Percentiles rank a stretch among this genome's conserved stretches.
These are phyloP conservation scores for Saitozyma sp. DNA, from an alignment of 768 basidiomycete species.

Conservation along the genomic window DNA sequence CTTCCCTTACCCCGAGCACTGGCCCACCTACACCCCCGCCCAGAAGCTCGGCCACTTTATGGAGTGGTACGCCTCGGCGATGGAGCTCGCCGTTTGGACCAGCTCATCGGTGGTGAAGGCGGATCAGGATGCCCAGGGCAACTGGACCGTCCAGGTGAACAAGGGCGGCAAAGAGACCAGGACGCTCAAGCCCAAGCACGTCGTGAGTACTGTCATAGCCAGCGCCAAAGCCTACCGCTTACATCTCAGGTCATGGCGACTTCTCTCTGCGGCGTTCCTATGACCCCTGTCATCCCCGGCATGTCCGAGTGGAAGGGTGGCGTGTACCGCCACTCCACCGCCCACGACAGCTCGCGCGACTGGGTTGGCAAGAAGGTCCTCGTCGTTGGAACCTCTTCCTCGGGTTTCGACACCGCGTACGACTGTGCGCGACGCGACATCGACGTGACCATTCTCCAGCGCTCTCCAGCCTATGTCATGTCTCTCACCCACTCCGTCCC, in stretches of 20 bases:
- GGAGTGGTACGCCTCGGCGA: constrained; percentile 30
- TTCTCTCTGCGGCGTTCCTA: constrained; percentile 16
- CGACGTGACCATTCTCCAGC: constrained; percentile 53
- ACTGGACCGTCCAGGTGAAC: constrained; percentile 22
- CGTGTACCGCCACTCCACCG: constrained; percentile 62
- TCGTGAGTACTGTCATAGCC: not conserved
- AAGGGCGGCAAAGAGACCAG: constrained; percentile 5
- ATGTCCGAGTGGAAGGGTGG: constrained; percentile 63
- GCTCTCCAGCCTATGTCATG: constrained; percentile 55
- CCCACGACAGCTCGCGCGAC: constrained; percentile 61
- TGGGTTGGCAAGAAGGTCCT: constrained; percentile 70
- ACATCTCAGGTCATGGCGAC: constrained; percentile 16
- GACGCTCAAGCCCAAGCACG: constrained; percentile 16
- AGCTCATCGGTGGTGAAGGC: constrained; percentile 5
- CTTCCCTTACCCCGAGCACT: constrained; percentile 39
- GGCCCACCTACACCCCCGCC: constrained; percentile 48
- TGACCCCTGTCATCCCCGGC: constrained; percentile 11
- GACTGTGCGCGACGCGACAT: constrained; percentile 58
- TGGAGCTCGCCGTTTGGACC: constrained; percentile 24
- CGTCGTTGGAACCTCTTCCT: constrained; percentile 67
- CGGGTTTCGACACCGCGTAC: constrained; percentile 58
- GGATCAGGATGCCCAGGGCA: constrained; percentile 9
- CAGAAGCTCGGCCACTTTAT: constrained; percentile 50
- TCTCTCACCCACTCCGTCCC: constrained; percentile 56
- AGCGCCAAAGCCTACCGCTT: too few species aligned